Percentiles rank a stretch among this genome's conserved stretches.
Conservation (phyloP, 1,284 basidiomycete genomes). For the Austroboletus rostrupii region DNA sequence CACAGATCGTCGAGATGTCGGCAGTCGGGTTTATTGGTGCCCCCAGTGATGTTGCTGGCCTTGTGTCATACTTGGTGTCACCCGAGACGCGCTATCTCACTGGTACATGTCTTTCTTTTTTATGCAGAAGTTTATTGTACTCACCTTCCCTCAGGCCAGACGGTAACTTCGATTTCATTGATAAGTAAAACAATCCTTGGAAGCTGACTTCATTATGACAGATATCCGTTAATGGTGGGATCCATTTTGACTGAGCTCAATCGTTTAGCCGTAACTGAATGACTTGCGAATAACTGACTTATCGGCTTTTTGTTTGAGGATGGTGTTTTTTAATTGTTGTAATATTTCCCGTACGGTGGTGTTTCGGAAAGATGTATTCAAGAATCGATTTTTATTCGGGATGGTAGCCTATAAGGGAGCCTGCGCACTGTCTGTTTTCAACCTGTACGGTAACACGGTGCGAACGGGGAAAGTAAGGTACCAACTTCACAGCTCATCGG, state of each 20-base stretch:
- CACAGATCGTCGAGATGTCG: slow-evolving; percentile 12
- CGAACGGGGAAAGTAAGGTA: too few species aligned
- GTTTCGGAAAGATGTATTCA: too few species aligned
- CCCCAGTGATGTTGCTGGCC: slow-evolving; percentile 32
- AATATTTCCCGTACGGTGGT: too few species aligned
- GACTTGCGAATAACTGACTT: too few species aligned
- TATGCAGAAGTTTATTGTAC: background rate
- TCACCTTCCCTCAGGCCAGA: slow-evolving; percentile 21
- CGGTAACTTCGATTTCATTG: slow-evolving; percentile 18
- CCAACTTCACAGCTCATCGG: too few species aligned
- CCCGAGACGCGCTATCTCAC: slow-evolving; percentile 36
- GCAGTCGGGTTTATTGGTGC: slow-evolving; percentile 27
- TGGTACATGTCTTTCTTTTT: slow-evolving; percentile 24
- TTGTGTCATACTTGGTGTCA: slow-evolving; percentile 36
- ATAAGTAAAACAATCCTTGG: background rate
- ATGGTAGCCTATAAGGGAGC: too few species aligned
- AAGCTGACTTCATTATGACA: background rate
- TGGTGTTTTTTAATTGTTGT: too few species aligned
- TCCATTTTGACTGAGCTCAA: slow-evolving; percentile 26
- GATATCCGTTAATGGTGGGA: slow-evolving; percentile 27
- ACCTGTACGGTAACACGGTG: too few species aligned
- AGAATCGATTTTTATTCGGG: too few species aligned
- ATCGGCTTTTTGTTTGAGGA: too few species aligned
- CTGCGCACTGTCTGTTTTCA: too few species aligned
- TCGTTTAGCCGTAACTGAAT: too few species aligned